Conservation (phyloP, 306 rosid species). For the Cucurbita pepo region DNA sequence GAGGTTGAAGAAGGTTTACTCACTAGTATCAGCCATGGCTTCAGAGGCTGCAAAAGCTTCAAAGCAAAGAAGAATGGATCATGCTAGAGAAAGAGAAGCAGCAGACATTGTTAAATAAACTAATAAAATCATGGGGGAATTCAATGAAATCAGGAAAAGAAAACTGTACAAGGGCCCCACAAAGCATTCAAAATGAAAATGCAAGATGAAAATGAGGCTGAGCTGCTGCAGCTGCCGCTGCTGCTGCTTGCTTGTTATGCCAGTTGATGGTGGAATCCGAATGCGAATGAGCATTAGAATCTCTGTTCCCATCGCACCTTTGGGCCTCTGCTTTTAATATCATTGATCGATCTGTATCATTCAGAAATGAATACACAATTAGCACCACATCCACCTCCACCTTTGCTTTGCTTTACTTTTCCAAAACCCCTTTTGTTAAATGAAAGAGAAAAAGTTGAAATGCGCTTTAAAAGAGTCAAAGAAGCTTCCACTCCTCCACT, state of each 20-base stretch:
- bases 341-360: neutral
- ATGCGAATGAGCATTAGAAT: slow-evolving; percentile 9
- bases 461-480: slow-evolving; percentile 1
- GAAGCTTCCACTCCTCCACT: slow-evolving; percentile 4
- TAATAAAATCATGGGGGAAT: neutral
- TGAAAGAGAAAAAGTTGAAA: neutral
- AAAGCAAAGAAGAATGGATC: neutral
- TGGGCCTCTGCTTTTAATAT: slow-evolving; percentile 1
- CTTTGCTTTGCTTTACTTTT: slow-evolving; percentile 5
- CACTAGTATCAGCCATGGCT: neutral
- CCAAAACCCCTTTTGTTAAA: neutral
- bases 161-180: slow-evolving; percentile 38
- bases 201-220: neutral
- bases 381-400: neutral
- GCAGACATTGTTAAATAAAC: neutral
- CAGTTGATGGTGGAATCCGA: slow-evolving; percentile 7
- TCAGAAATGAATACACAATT: slow-evolving; percentile 1
- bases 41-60: neutral
- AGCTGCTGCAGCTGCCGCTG: no score
- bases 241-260: neutral
- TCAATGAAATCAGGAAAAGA: neutral
- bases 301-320: slow-evolving; percentile 1
- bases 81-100: neutral
- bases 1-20: neutral
- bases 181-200: slow-evolving; percentile 10